Conservation (phyloP, 2,329 filamentous ascomycete genomes). For the Huntiella omanensis region DNA sequence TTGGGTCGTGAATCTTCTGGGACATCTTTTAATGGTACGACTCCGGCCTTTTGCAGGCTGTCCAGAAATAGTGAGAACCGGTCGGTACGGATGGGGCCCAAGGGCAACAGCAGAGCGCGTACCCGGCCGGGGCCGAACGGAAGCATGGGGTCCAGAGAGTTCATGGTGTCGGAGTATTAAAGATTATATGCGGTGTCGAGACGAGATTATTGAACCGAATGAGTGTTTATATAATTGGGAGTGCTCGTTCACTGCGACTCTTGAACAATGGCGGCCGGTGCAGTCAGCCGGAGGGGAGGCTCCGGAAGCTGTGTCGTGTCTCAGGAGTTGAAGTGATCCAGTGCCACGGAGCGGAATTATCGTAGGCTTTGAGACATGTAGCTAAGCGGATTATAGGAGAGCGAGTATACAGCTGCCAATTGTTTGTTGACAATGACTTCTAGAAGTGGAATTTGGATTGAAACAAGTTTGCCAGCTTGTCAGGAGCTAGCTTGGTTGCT, state of each 20-base stretch:
- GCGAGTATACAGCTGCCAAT: too few species aligned
- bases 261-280: too few species aligned
- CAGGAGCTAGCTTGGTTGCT: not conserved
- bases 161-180: slow-evolving; percentile 44
- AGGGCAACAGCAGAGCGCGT: slow-evolving; percentile 67
- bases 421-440: too few species aligned
- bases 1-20: slow-evolving; percentile 69
- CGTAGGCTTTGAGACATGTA: not conserved
- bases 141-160: slow-evolving; percentile 61
- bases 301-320: not conserved
- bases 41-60: slow-evolving; percentile 58
- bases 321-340: not conserved
- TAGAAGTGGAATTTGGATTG: too few species aligned
- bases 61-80: slow-evolving; percentile 64
- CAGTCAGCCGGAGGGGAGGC: too few species aligned
- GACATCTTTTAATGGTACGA: slow-evolving; percentile 70
- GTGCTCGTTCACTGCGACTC: too few species aligned
- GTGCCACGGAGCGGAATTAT: not conserved
- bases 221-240: too few species aligned
- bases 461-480: slow-evolving; percentile 3
- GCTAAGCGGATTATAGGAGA: not conserved
- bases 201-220: too few species aligned
- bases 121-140: slow-evolving; percentile 84
- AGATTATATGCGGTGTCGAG: too few species aligned
- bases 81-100: slow-evolving; percentile 68